Evolutionary conservation across 2,329 filamentous ascomycete genomes (phyloP), one percentile per base, ranked within the genome.

Genomic region (Xylaria arbuscula): DNA sequence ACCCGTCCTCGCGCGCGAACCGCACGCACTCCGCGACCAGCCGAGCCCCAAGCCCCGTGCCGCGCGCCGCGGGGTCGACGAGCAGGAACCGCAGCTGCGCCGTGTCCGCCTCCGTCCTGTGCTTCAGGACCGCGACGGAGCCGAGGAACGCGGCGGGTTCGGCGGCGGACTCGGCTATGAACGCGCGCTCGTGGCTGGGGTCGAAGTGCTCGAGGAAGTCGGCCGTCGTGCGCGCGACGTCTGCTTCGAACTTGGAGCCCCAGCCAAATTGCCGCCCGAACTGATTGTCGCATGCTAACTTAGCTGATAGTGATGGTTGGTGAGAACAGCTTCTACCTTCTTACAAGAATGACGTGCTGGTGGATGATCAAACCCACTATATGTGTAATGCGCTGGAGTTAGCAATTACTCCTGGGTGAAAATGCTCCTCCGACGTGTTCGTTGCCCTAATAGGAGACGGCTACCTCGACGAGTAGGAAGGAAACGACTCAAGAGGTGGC

Each of bases 141-240:
- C 67, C 67, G n/a, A 69, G 55, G 17, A 67, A 64, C 36, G 57
- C 1, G 8, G 22, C 10, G 10, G 67, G 58, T 24, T 64, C 60
- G 4, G n/a, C 38, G 15, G 24, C 38, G 15, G 40, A 47, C 51
- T 69, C 64, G 17, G 54, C 67, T 8, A 69, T 54, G 7, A 69
- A 58, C 8, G 60, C 60, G 5, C 60, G 59, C 38, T 69, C 67
- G 13, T 51, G 42, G 32, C 19, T 22, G 7, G 67, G 59, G 8
- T 69, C 60, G 19, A 57, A 67, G 19, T 64, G 67, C 13, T 67
- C 64, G 28, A 67, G 59, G 9, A 69, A 45, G 36, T 69, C 67
- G 1, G 55, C 56, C 3, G 50, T 56, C 4, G 55, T 2, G 36
- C 63, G 64, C 32, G 67, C 67, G 8, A 64, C 55, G 1, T n/a